phyloP scores from a whole-genome alignment of 495 filamentous ascomycete species.

The Lasiosphaeria hispida region DNA sequence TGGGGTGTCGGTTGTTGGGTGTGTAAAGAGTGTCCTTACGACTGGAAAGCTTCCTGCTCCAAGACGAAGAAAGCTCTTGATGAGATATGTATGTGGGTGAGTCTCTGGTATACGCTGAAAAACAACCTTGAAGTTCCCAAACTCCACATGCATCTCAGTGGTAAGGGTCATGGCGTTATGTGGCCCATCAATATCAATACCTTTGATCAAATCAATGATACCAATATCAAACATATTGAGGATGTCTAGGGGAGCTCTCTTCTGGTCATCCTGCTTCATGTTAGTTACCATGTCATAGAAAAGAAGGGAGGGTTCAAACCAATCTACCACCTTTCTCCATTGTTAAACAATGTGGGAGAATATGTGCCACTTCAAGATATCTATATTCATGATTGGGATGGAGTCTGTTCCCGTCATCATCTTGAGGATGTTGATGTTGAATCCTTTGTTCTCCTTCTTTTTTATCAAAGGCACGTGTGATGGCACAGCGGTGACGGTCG shows the following conservation, averaged over 20 bases:
- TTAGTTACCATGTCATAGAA: not conserved
- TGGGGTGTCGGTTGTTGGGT: conserved; percentile 24
- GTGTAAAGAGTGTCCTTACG: conserved; percentile 3
- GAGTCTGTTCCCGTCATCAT: conserved; percentile 17
- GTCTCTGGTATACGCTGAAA: conserved; percentile 10
- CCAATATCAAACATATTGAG: conserved; percentile 22
- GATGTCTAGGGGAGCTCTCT: conserved; percentile 15
- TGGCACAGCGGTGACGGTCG: conserved; percentile 21
- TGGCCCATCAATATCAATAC: conserved; percentile 14
- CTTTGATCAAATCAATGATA: conserved; percentile 17
- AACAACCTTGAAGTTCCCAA: conserved; percentile 15
- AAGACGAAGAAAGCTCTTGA: conserved; percentile 14
- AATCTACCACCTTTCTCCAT: conserved; percentile 9
- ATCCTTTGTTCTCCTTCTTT: not conserved
- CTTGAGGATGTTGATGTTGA: conserved; percentile 5
- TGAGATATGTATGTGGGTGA: conserved; percentile 23
- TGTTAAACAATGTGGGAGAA: conserved; percentile 17
- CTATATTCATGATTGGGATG: not conserved
- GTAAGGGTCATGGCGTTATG: conserved; percentile 14
- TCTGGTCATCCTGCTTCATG: conserved; percentile 5
- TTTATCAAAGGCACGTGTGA: conserved; percentile 13
- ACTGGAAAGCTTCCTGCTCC: not conserved
- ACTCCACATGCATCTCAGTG: conserved; percentile 8
- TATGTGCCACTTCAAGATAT: conserved; percentile 17
- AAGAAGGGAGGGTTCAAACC: conserved; percentile 10